Base-by-base conservation (phyloP, 2,329 filamentous ascomycete genomes). In the Dryadomyces quercus-mongolicae region DNA sequence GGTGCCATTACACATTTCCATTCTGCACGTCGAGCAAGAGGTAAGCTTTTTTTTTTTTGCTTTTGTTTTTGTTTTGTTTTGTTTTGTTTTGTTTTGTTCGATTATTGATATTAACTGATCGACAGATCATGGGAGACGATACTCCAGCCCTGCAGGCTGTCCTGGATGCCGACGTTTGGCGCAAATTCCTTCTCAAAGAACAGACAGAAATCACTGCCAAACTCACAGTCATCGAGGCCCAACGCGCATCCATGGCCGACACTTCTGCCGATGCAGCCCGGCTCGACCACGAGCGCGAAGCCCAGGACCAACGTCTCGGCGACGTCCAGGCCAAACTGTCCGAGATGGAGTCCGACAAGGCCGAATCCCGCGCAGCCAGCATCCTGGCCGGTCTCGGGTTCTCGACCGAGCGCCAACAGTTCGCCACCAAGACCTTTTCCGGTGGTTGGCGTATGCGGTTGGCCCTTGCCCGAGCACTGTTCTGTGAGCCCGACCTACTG, bases 381-480 rank as follows among this genome's bases (percentile, higher is more conserved):
- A 98, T 98, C 65, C 77, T 98, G 53, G 92, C 93, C 56, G 93
- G 93, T 80, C 83, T 98, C 56, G 93, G 93, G 62, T 98, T 98
- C 79, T 97, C 93, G 0, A 70, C 88, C 20, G 93, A 97, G 70
- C 80, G 90, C 60, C 93, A 98, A 66, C 87, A 95, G 62, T 90
- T 80, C 66, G 85, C 93, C 16, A 98, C 93, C 54, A 97, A 88
- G 77, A 97, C 92, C 5, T 98, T 98, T 73, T 98, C 93, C 53
- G 93, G 93, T 78, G 93, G 93, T 86, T 98, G 93, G 93, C 84
- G 93, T 71, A 98, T 98, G 93, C 86, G 93, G 75, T 74, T 98
- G 64, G 93, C 93, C 15, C 78, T 98, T 58, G 93, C 93, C 13
- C 79, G 93, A 78, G 93, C 93, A 15, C 80, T 98, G 40, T 98